Conservation (phyloP, 306 rosid species). For the Crotalaria pallida region DNA sequence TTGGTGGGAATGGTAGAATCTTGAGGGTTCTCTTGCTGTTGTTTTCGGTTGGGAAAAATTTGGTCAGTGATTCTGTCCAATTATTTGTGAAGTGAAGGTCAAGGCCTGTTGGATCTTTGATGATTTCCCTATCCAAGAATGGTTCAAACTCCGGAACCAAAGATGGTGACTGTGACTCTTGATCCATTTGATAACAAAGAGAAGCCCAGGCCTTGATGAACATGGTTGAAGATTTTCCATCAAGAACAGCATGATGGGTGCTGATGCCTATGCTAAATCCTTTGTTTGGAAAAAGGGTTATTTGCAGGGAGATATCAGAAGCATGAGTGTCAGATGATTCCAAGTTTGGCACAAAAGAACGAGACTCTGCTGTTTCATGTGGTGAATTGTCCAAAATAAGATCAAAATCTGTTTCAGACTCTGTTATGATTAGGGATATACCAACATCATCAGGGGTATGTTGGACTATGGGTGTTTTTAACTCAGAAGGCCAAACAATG, state of each 20-base stretch:
- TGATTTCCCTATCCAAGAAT: too few species aligned
- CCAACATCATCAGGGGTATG: constrained; percentile 23
- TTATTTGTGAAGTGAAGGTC: too few species aligned
- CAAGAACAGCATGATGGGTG: constrained; percentile 28
- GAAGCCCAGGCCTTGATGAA: constrained; percentile 49
- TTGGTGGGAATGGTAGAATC: neutral
- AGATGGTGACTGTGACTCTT: neutral
- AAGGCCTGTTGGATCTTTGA: constrained; percentile 30
- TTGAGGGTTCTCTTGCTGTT: neutral
- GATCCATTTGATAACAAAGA: neutral
- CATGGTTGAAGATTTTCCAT: constrained; percentile 24
- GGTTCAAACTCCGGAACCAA: constrained; percentile 20
- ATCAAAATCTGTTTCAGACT: constrained; percentile 25
- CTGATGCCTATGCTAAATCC: constrained; percentile 40
- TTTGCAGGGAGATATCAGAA: constrained; percentile 26
- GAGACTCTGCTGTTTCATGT: neutral
- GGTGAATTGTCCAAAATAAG: constrained; percentile 1
- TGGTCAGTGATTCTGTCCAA: neutral
- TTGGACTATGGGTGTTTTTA: constrained; percentile 29
- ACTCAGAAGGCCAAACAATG: constrained; percentile 35
- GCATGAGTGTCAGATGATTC: neutral
- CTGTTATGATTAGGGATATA: constrained; percentile 35
- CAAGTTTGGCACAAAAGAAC: constrained; percentile 32
- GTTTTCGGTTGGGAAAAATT: neutral
- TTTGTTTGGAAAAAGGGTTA: constrained; percentile 30